A percentile compares a stretch with the other conserved stretches of the same genome.
Evolutionary conservation across 2,329 filamentous ascomycete genomes (phyloP).

Genomic region (Plenodomus lindquistii): DNA sequence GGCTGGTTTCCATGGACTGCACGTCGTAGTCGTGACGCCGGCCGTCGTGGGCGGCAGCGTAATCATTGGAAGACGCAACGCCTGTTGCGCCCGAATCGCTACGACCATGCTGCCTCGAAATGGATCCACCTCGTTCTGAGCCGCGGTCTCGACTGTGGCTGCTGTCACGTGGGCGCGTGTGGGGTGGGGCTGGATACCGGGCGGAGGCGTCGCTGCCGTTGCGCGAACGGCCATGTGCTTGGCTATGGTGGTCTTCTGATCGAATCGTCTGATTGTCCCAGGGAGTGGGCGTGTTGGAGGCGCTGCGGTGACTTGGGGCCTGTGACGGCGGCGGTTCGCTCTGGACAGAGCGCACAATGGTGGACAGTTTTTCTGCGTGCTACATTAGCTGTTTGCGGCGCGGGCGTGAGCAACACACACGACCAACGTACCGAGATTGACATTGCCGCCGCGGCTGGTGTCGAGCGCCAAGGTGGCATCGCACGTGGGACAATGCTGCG

Average conservation of each 20-base stretch:
- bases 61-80: constrained; percentile 75
- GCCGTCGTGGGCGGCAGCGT: constrained; percentile 73
- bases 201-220: constrained; percentile 40
- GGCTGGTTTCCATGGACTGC: constrained; percentile 89
- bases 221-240: constrained; percentile 45
- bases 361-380: constrained; percentile 86
- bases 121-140: constrained; percentile 45
- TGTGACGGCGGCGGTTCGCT: constrained; percentile 56
- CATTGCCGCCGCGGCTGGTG: constrained; percentile 87
- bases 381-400: constrained; percentile 13
- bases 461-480: constrained; percentile 90
- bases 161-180: constrained; percentile 40
- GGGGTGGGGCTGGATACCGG: constrained; percentile 32
- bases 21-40: constrained; percentile 93
- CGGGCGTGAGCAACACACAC: no score
- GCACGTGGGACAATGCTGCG: constrained; percentile 91
- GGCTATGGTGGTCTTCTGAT: constrained; percentile 47
- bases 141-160: constrained; percentile 44
- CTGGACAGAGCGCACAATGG: constrained; percentile 82
- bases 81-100: constrained; percentile 78
- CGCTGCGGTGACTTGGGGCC: constrained; percentile 45
- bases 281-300: constrained; percentile 62
- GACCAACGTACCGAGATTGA: constrained; percentile 83
- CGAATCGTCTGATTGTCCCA: constrained; percentile 64
- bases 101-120: constrained; percentile 62